Evolutionary conservation across 2,329 filamentous ascomycete species (phyloP).

Genomic region (Xylariaceae sp.): DNA sequence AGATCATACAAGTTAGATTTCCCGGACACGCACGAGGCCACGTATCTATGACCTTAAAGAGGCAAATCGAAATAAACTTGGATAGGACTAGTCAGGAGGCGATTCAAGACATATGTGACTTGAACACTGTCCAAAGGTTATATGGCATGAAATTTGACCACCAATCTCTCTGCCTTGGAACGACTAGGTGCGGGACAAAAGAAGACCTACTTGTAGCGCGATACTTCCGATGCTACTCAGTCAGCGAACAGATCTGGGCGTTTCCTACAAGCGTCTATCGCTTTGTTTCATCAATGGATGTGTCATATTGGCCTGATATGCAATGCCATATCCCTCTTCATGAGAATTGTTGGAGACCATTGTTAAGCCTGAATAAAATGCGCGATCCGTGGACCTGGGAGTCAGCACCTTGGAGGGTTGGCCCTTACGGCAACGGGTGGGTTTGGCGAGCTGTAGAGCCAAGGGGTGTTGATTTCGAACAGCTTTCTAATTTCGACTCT

Average conservation of each 20-base stretch:
- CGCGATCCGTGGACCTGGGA: conserved; percentile 4
- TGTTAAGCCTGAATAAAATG: background rate
- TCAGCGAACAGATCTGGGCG: background rate
- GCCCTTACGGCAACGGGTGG: conserved; percentile 11
- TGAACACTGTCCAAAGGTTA: too few species aligned
- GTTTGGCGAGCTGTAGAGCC: background rate
- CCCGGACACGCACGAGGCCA: too few species aligned
- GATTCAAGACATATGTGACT: background rate
- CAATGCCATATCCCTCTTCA: conserved; percentile 13
- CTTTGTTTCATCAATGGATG: background rate
- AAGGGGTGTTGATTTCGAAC: too few species aligned
- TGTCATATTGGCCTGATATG: background rate
- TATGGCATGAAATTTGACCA: background rate
- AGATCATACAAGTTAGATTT: conserved; percentile 9
- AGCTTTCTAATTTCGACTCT: too few species aligned
- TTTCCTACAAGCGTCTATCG: conserved; percentile 3
- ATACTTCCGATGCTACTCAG: conserved; percentile 5
- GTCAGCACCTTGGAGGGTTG: background rate
- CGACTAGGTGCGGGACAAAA: background rate
- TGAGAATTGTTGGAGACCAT: background rate
- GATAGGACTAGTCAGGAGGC: background rate
- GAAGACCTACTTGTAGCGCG: conserved; percentile 5
- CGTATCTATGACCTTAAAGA: conserved; percentile 7
- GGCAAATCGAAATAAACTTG: background rate
- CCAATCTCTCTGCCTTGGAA: conserved; percentile 7